A percentile compares a stretch with the other conserved stretches of the same genome.
Conservation (phyloP, 2,329 filamentous ascomycete genomes). For the Coccinonectria pachysandricola region DNA sequence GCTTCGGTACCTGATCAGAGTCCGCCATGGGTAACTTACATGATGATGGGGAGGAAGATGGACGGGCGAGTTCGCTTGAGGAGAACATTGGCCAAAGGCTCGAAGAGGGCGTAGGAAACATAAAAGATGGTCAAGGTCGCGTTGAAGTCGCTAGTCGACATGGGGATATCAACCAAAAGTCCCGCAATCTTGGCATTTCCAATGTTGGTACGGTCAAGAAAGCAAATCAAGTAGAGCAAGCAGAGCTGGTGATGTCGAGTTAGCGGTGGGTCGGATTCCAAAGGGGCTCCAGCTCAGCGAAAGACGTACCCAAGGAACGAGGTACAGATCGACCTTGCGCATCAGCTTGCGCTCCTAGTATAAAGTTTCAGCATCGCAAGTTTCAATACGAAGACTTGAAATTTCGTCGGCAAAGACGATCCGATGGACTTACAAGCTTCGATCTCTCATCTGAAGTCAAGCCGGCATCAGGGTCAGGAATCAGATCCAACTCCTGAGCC, state of each 20-base stretch:
- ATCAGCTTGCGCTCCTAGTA: conserved; percentile 50
- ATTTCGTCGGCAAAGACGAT: too few species aligned
- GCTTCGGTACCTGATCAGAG: too few species aligned
- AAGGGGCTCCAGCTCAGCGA: too few species aligned
- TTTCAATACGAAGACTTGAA: too few species aligned
- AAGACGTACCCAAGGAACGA: conserved; percentile 47
- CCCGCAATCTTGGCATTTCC: conserved; percentile 56
- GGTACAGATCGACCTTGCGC: conserved; percentile 48
- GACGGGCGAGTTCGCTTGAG: conserved; percentile 68
- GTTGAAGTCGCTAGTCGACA: conserved; percentile 61
- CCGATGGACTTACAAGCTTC: conserved; percentile 40
- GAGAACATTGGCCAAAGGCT: conserved; percentile 68
- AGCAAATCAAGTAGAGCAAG: conserved; percentile 63
- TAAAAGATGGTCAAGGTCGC: conserved; percentile 74
- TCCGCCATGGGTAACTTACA: conserved; percentile 51
- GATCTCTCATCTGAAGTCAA: conserved; percentile 53
- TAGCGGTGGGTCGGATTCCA: too few species aligned
- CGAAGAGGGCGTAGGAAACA: conserved; percentile 71
- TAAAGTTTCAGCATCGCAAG: too few species aligned
- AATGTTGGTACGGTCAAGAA: conserved; percentile 69
- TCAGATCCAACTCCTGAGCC: conserved; percentile 18
- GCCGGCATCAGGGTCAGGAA: conserved; percentile 44
- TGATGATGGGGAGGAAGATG: conserved; percentile 72
- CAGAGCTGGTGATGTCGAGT: too few species aligned
- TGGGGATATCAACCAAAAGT: conserved; percentile 44